phyloP scores from a whole-genome alignment of 805 yeast genomes.

The Scheffersomyces coipomensis region DNA sequence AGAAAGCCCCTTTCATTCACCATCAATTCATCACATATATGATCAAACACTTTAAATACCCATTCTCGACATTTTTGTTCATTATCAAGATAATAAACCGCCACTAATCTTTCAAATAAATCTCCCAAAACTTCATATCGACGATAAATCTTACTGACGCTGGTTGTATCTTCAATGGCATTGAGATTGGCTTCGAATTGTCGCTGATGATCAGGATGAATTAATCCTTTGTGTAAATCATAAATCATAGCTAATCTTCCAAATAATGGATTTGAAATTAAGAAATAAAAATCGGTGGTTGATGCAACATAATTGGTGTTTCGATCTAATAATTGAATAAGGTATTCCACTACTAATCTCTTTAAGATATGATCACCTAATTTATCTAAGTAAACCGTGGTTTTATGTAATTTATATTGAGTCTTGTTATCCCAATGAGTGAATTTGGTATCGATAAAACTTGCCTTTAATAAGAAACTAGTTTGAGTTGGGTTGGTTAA shows the following conservation, averaged over 20 bases:
- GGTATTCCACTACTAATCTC: slow-evolving; percentile 6
- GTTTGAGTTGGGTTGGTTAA: neutral
- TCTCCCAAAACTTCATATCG: slow-evolving; percentile 9
- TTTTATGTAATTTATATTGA: too few relatives aligned
- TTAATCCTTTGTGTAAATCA: slow-evolving; percentile 6
- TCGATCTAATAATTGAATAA: slow-evolving; percentile 1
- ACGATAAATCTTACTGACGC: neutral
- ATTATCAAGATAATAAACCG: slow-evolving; percentile 8
- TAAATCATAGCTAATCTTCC: slow-evolving; percentile 9
- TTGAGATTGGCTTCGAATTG: neutral
- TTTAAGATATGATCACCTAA: slow-evolving; percentile 8
- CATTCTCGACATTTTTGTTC: slow-evolving; percentile 7
- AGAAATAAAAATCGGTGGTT: slow-evolving; percentile 5
- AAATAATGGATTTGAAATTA: slow-evolving; percentile 7
- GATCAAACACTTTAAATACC: slow-evolving; percentile 8
- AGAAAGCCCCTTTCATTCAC: slow-evolving; percentile 5
- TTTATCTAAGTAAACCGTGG: slow-evolving; percentile 9
- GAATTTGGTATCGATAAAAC: too few relatives aligned
- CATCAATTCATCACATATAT: slow-evolving; percentile 5
- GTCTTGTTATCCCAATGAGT: too few relatives aligned
- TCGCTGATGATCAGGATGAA: slow-evolving; percentile 1
- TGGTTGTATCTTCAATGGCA: neutral
- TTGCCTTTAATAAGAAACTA: neutral
- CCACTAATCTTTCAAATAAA: slow-evolving; percentile 10
- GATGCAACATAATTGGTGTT: slow-evolving; percentile 5